Base-by-base conservation (phyloP, 257 asterid genomes). In the Forsythia suspensa region DNA sequence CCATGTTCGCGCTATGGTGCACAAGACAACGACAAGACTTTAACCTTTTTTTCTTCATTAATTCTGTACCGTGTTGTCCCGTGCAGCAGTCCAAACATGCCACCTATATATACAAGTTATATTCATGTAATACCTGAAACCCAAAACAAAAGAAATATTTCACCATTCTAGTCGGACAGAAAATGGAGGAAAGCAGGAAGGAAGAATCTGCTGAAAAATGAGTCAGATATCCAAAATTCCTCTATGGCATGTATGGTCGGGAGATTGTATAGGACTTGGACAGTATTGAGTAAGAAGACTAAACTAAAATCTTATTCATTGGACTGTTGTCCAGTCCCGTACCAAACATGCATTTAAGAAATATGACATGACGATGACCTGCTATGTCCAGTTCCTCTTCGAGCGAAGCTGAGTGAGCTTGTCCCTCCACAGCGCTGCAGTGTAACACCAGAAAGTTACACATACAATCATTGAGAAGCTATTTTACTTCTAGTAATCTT, bases 371-470 rank as follows among this genome's bases (percentile, higher is more conserved):
- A 63, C 16, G 8, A 57, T 3, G 39, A 51, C 80, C 78, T 46
- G 48, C 77, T 84, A 94, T 76, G 91, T 81, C 98, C 97, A 92
- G 84, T 94, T 94, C 81, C 90, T 90, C 84, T 91, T 92, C 1
- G 98, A 85, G 37, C 98, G 94, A 43, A 92, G 91, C 78, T 92
- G 94, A 78, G 91, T 92, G 63, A 94, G 94, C 85, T 85, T 89
- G 88, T 94, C 99, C 88, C 99, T 89, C 97, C 94, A 95, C 63
- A 76, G 83, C 78, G 99, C 99, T 95, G 91, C 78, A 86, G 21
- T 29, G 77, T 51, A 74, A 21, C 13, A 43, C 21, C 44, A 61
- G 46, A 63, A 55, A 76, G 43, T n/a, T 5, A 77, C 71, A 72
- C 36, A 36, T 3, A 2, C 8, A 3, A 21, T 41, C 18, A n/a